Evolutionary conservation across 129 eudicot genomes (phyloP), one percentile per base, ranked within the genome.

Genomic region (Escallonia rubra): DNA sequence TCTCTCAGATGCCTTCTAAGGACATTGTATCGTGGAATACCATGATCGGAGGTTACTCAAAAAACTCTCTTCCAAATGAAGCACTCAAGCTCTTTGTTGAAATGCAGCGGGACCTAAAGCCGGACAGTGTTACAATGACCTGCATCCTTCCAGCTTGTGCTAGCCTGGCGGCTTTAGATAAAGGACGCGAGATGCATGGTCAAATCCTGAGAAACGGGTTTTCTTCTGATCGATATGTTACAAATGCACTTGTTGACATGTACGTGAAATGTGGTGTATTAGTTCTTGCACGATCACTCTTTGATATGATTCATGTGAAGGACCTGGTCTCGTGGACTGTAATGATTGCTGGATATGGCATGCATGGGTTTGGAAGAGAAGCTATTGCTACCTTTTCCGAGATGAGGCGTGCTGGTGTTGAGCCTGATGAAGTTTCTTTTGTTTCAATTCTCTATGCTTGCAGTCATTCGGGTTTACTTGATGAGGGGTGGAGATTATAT

Each of bases 11-110:
- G 79, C 52, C 59, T 10, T 45, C 8, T 10, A 75, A 57, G 67
- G 96, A 88, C 46, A 80, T 77, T 4, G 78, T 85, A 6, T 84
- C 96, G 7, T 88, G 96, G 96, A 88, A 88, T 73, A 77, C 86
- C 3, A 79, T 88, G 77, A 84, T 88, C 16, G 91, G 96, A n/a
- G 96, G 91, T 44, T 88, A 61, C 80, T 84, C 90, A 38, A 87
- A 84, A 47, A 81, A 84, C n/a, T 6, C 68, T 64, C 74, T 76
- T 74, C 90, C 95, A 13, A 72, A 45, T 56, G 80, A 87, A 76
- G 83, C 95, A 10, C 79, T 87, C 14, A 43, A 49, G 47, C 56
- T 76, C 12, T 84, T 87, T 41, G 72, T 50, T 53, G 48, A 74
- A 70, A 87, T 87, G 90, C 95, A 81, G 66, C 23, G 60, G 2